Conservation (phyloP, 179 eudicot species). For the Vitellaria paradoxa region DNA sequence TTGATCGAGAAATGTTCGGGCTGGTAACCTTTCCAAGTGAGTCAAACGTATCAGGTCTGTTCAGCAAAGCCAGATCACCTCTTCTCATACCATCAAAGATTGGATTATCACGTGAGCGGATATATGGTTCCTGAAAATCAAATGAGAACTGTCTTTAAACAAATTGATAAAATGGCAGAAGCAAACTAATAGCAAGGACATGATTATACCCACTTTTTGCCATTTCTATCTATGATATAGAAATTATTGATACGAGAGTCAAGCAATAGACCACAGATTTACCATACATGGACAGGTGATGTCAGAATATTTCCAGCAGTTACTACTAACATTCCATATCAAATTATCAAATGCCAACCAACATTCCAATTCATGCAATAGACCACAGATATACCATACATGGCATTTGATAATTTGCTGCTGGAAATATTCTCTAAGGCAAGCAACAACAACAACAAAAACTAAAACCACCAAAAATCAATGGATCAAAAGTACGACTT, state of each 20-base stretch:
- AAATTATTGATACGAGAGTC: neutral
- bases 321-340: no score
- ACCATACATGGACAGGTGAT: neutral
- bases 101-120: conserved; percentile 41
- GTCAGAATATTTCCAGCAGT: no score
- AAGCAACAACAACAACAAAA: no score
- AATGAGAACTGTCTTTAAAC: neutral
- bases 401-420: no score
- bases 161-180: neutral
- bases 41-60: conserved; percentile 16
- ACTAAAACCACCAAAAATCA: no score
- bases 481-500: no score
- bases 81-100: conserved; percentile 43
- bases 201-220: neutral
- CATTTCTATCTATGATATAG: neutral
- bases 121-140: conserved; percentile 27
- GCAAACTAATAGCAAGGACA: neutral
- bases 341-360: no score
- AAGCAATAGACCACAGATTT: neutral
- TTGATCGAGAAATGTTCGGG: conserved; percentile 20
- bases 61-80: conserved; percentile 24
- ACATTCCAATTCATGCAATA: no score
- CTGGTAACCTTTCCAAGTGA: conserved; percentile 13
- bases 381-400: no score
- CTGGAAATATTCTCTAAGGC: no score